phyloP scores from a whole-genome alignment of 768 basidiomycete genomes.

The Phaeotremella fagi region DNA sequence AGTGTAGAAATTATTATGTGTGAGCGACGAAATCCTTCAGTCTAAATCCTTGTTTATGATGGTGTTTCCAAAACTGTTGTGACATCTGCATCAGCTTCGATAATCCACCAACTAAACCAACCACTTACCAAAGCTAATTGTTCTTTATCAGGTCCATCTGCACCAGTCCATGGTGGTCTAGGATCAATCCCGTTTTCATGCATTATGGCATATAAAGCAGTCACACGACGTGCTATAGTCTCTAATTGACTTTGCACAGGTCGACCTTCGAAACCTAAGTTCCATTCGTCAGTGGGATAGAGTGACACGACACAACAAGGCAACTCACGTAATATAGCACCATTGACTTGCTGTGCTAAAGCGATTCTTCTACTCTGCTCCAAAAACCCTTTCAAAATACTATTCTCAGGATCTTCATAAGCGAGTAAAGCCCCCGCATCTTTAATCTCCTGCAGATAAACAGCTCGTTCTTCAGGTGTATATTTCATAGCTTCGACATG shows the following conservation, averaged over 20 bases:
- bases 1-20: too few species aligned
- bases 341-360: slow-evolving; percentile 81
- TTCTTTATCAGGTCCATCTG: slow-evolving; percentile 24
- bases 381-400: slow-evolving; percentile 70
- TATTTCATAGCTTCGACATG: slow-evolving; percentile 61
- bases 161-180: slow-evolving; percentile 19
- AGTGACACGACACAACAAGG: background rate
- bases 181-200: slow-evolving; percentile 22
- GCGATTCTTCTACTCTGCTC: slow-evolving; percentile 69
- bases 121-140: slow-evolving; percentile 27
- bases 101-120: background rate
- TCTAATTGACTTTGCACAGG: slow-evolving; percentile 19
- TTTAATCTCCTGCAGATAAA: slow-evolving; percentile 65
- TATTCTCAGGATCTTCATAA: slow-evolving; percentile 74
- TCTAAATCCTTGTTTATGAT: slow-evolving; percentile 8
- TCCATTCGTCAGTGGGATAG: background rate
- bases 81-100: background rate
- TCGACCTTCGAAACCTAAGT: slow-evolving; percentile 11
- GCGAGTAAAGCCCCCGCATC: slow-evolving; percentile 74
- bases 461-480: slow-evolving; percentile 57
- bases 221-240: slow-evolving; percentile 16
- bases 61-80: slow-evolving; percentile 20
- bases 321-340: slow-evolving; percentile 72
- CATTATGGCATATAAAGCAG: slow-evolving; percentile 21
- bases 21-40: slow-evolving; percentile 22